These are phyloP conservation scores for Grosmannia clavigera DNA, from an alignment of 2,329 filamentous ascomycete genomes.

Conservation along the genomic window DNA sequence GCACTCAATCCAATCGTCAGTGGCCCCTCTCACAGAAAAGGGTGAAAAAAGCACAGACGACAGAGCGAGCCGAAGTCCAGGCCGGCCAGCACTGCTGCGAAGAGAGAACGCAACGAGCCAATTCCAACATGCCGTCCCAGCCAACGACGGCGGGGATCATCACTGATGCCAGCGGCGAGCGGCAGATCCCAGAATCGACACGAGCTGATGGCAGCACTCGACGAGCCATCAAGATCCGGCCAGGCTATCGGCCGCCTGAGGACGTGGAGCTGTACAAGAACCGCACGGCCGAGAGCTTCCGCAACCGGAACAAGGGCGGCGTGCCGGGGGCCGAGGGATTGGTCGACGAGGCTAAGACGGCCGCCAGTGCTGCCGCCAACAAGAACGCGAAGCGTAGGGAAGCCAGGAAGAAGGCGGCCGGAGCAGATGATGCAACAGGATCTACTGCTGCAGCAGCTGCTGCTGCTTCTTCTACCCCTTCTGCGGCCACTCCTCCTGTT, in stretches of 20 bases:
- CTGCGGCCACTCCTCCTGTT: slow-evolving; percentile 24
- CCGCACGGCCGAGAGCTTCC: slow-evolving; percentile 73
- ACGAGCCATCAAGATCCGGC: slow-evolving; percentile 85
- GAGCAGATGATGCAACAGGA: slow-evolving; percentile 10
- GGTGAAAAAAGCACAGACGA: neutral
- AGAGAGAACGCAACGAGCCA: neutral
- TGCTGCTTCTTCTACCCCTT: too few relatives aligned
- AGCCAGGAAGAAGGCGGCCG: slow-evolving; percentile 28
- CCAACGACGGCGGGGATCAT: slow-evolving; percentile 58
- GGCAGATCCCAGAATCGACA: slow-evolving; percentile 77
- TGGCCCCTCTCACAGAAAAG: neutral
- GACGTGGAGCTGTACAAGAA: slow-evolving; percentile 96
- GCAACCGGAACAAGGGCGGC: slow-evolving; percentile 54
- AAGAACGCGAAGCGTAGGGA: slow-evolving; percentile 84
- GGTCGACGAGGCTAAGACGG: slow-evolving; percentile 33
- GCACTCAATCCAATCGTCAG: too few relatives aligned
- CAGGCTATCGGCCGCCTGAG: slow-evolving; percentile 87
- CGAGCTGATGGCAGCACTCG: slow-evolving; percentile 84
- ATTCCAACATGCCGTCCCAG: slow-evolving; percentile 4
- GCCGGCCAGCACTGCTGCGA: neutral
- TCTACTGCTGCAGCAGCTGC: too few relatives aligned
- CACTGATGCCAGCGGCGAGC: slow-evolving; percentile 64
- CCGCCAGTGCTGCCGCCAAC: slow-evolving; percentile 45
- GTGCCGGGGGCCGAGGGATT: slow-evolving; percentile 62
- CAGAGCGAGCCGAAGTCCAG: too few relatives aligned